Percentiles rank a stretch among this genome's conserved stretches.
These are phyloP conservation scores for Chenopodium suecicum DNA, from an alignment of 148 eudicot genomes.

Conservation along the genomic window DNA sequence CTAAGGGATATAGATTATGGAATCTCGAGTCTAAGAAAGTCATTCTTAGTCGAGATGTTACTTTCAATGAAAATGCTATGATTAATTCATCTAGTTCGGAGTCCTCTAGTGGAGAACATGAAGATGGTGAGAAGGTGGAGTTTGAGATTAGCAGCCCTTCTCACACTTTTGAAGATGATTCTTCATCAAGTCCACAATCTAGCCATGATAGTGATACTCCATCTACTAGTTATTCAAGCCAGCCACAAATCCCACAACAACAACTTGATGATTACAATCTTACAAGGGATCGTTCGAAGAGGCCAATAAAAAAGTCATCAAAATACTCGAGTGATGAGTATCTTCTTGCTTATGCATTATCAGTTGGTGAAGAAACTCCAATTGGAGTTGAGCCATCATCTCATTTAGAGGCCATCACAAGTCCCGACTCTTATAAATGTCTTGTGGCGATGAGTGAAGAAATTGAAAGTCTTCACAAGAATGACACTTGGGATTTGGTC, in stretches of 20 bases:
- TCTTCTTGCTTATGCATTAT: background rate
- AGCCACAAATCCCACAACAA: too few relatives aligned
- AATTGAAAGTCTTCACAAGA: background rate
- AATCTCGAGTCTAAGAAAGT: too few relatives aligned
- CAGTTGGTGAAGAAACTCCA: background rate
- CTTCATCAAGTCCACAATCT: background rate
- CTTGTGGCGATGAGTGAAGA: background rate
- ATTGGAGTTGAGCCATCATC: background rate
- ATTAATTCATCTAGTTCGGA: background rate
- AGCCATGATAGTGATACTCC: background rate
- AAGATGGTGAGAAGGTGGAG: conserved; percentile 10
- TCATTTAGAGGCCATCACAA: background rate
- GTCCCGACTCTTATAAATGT: background rate
- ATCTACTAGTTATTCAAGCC: background rate
- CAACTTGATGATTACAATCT: background rate
- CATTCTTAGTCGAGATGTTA: background rate
- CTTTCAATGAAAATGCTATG: background rate
- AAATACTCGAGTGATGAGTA: too few relatives aligned
- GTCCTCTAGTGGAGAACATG: background rate
- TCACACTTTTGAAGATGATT: background rate
- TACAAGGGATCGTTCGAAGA: background rate
- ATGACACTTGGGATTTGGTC: background rate
- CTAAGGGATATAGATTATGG: too few relatives aligned
- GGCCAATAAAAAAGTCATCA: background rate
- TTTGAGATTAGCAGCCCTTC: background rate